phyloP scores from a whole-genome alignment of 148 eudicot genomes.

The Chenopodium formosanum region DNA sequence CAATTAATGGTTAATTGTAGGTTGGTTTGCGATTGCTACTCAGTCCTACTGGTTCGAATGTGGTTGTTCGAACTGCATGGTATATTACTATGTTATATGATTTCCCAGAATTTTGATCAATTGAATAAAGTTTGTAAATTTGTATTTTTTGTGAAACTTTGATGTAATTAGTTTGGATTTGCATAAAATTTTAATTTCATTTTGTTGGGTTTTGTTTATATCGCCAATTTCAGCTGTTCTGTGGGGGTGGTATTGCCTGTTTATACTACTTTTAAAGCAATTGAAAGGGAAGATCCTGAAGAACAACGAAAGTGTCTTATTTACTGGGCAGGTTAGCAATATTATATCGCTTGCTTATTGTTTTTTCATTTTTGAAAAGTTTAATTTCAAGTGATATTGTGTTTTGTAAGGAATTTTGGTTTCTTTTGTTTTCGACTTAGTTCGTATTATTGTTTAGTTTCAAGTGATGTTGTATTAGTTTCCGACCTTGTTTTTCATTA shows the following conservation, averaged over 20 bases:
- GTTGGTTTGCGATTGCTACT: slow-evolving; percentile 83
- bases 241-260: slow-evolving; percentile 62
- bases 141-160: neutral
- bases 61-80: slow-evolving; percentile 76
- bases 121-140: neutral
- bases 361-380: neutral
- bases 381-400: neutral
- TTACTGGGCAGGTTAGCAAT: slow-evolving; percentile 90
- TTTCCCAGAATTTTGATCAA: slow-evolving; percentile 7
- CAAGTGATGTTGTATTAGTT: too few species aligned
- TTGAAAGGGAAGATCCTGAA: slow-evolving; percentile 63
- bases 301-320: slow-evolving; percentile 82
- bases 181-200: neutral
- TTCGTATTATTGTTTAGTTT: neutral
- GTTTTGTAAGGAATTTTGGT: neutral
- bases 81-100: neutral
- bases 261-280: slow-evolving; percentile 85
- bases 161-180: neutral
- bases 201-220: neutral
- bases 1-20: slow-evolving; percentile 35
- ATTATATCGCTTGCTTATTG: neutral
- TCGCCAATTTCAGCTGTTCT: slow-evolving; percentile 25
- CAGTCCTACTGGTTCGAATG: slow-evolving; percentile 66
- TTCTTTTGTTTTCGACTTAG: neutral
- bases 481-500: neutral